These are phyloP conservation scores for Fraxinus paxiana DNA, from an alignment of 305 asterid species.

Conservation along the genomic window DNA sequence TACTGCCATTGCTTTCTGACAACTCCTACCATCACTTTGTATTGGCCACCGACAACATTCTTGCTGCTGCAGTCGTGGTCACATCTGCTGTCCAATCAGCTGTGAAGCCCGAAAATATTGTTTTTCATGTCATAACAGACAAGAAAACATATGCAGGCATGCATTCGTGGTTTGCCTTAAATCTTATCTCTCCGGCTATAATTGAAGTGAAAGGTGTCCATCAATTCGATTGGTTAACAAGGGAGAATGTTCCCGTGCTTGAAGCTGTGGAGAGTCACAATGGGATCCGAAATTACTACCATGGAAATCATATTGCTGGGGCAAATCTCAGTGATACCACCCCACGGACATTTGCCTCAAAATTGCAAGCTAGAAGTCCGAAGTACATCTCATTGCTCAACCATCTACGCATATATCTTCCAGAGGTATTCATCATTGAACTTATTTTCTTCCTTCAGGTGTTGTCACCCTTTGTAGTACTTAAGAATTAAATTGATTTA, in stretches of 20 bases:
- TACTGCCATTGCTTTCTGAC: conserved; percentile 90
- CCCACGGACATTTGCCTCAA: conserved; percentile 88
- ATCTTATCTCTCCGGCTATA: conserved; percentile 81
- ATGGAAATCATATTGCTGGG: conserved; percentile 90
- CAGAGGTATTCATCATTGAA: conserved; percentile 61
- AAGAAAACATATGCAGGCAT: conserved; percentile 99
- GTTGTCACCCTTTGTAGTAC: neutral
- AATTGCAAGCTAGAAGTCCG: conserved; percentile 56
- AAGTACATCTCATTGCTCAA: conserved; percentile 93
- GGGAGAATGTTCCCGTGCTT: conserved; percentile 96
- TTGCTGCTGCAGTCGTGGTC: conserved; percentile 96
- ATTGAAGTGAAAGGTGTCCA: conserved; percentile 96
- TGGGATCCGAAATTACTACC: conserved; percentile 86
- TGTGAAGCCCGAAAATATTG: conserved; percentile 64
- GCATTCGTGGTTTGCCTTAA: conserved; percentile 98
- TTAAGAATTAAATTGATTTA: neutral
- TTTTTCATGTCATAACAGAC: conserved; percentile 96
- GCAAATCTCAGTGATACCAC: conserved; percentile 87
- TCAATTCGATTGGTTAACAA: conserved; percentile 97
- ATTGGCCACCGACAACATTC: conserved; percentile 86
- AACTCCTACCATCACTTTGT: conserved; percentile 85
- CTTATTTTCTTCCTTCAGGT: conserved; percentile 10
- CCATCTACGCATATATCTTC: conserved; percentile 95
- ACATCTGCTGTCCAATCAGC: conserved; percentile 77
- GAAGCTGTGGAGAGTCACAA: conserved; percentile 92